Evolutionary conservation across 306 rosid species (phyloP), one percentile per base, ranked within the genome.

Genomic region (Casuarina glauca): DNA sequence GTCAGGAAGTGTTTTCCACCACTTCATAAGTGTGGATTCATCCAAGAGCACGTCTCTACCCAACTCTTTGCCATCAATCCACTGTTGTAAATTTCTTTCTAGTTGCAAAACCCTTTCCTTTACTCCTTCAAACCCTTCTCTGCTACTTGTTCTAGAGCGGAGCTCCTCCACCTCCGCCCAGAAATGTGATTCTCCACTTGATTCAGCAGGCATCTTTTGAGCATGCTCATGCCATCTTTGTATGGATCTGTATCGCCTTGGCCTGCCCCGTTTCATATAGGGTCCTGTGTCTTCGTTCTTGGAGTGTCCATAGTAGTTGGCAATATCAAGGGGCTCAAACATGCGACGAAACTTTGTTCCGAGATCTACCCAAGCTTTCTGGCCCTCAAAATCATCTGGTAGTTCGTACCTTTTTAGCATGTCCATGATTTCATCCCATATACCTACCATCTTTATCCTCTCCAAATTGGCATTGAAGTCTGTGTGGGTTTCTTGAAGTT

Each of bases 391-490:
- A 26, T 26, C 32, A 26, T 26, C 32, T 26, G 32, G 32, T 26
- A 26, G 32, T 26, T 26, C 32, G 32, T 26, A 26, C 32, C 32
- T 26, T 26, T 26, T 26, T 26, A 26, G 32, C 32, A 26, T 26
- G 32, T 26, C 32, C 32, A 26, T 26, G 32, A 26, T 26, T 26
- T 26, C 32, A 26, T 26, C 32, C 32, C 32, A 26, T 26, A 89
- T 78, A 0, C 98, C 97, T 3, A 88, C 92, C 1, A 87, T 86
- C 71, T 77, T 90, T 0, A 84, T 90, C 76, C 98, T 83, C 82
- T 75, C 84, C 78, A 90, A 88, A 36, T 95, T 95, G 41, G 97
- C 97, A 15, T 87, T 52, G 74, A 95, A 92, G 79, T 95, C 97
- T 1, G 55, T 84, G 1, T 0, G 1, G 1, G 78, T 79, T 10